These are phyloP conservation scores for Austroboletus festivus DNA, from an alignment of 768 basidiomycete species.

Conservation along the genomic window DNA sequence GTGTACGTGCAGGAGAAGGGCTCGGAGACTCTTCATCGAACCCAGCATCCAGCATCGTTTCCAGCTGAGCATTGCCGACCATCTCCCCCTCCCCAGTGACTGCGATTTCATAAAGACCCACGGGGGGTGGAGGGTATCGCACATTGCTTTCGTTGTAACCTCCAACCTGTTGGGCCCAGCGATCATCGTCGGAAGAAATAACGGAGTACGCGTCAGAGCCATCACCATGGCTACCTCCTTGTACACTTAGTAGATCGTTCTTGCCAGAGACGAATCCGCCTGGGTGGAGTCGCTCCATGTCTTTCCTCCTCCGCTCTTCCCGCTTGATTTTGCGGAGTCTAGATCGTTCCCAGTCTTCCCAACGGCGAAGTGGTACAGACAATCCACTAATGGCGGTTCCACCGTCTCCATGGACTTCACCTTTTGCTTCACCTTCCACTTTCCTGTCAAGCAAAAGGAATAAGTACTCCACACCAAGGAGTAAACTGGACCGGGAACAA, in stretches of 20 bases:
- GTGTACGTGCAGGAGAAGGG: slow-evolving; percentile 43
- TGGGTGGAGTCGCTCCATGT: slow-evolving; percentile 78
- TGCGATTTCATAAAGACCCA: slow-evolving; percentile 51
- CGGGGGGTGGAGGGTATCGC: slow-evolving; percentile 82
- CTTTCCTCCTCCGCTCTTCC: slow-evolving; percentile 76
- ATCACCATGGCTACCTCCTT: slow-evolving; percentile 64
- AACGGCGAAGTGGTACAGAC: slow-evolving; percentile 88
- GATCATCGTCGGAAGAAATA: slow-evolving; percentile 87
- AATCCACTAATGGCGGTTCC: slow-evolving; percentile 48
- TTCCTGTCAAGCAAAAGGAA: slow-evolving; percentile 51
- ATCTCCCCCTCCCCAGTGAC: slow-evolving; percentile 28
- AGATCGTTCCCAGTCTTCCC: slow-evolving; percentile 99
- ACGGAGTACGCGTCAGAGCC: slow-evolving; percentile 80
- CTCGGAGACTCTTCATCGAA: slow-evolving; percentile 64
- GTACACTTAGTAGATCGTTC: slow-evolving; percentile 59
- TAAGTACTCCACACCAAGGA: slow-evolving; percentile 9
- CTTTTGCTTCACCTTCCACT: slow-evolving; percentile 88
- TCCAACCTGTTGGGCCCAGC: slow-evolving; percentile 94
- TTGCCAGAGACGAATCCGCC: slow-evolving; percentile 62
- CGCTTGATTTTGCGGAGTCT: slow-evolving; percentile 86
- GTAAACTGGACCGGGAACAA: slow-evolving; percentile 1
- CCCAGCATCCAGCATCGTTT: slow-evolving; percentile 89
- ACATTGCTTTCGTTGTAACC: slow-evolving; percentile 86
- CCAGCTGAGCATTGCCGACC: slow-evolving; percentile 73
- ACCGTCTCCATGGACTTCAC: slow-evolving; percentile 71